phyloP scores from a whole-genome alignment of 2,329 filamentous ascomycete species.

The Penicillium sp. region DNA sequence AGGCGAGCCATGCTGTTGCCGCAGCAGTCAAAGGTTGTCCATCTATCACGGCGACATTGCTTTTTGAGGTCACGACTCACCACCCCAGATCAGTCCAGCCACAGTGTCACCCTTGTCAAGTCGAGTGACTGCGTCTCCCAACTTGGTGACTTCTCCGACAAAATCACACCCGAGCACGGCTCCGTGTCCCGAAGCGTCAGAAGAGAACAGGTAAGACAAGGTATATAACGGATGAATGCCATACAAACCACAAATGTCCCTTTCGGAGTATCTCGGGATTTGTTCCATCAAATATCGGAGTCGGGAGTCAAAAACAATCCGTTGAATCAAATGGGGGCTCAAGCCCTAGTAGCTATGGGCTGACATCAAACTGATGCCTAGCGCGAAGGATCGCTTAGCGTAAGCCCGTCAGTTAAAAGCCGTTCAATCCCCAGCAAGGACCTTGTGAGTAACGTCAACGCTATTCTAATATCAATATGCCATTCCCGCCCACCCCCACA shows the following conservation, averaged over 20 bases:
- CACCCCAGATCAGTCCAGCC: slow-evolving; percentile 35
- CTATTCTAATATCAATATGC: neutral
- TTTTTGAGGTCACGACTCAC: slow-evolving; percentile 12
- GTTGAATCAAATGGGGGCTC: too few relatives aligned
- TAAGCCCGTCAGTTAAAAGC: neutral
- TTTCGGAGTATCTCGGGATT: too few relatives aligned
- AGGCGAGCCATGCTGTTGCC: slow-evolving; percentile 41
- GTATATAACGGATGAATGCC: neutral
- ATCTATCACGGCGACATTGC: neutral
- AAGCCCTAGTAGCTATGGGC: too few relatives aligned
- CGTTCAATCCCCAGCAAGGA: neutral
- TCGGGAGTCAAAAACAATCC: too few relatives aligned
- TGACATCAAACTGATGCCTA: neutral
- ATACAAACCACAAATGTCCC: neutral
- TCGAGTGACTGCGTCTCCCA: slow-evolving; percentile 34
- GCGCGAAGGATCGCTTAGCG: neutral
- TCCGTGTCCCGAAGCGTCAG: slow-evolving; percentile 16
- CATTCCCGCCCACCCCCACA: neutral
- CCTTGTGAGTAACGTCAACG: neutral
- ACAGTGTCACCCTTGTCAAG: slow-evolving; percentile 37
- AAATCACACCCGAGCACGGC: slow-evolving; percentile 35
- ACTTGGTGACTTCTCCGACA: slow-evolving; percentile 32
- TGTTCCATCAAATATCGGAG: too few relatives aligned
- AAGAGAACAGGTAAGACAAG: neutral
- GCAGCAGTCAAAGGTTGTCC: slow-evolving; percentile 25